Conservation (phyloP, 148 eudicot genomes). For the Fagopyrum esculentum region DNA sequence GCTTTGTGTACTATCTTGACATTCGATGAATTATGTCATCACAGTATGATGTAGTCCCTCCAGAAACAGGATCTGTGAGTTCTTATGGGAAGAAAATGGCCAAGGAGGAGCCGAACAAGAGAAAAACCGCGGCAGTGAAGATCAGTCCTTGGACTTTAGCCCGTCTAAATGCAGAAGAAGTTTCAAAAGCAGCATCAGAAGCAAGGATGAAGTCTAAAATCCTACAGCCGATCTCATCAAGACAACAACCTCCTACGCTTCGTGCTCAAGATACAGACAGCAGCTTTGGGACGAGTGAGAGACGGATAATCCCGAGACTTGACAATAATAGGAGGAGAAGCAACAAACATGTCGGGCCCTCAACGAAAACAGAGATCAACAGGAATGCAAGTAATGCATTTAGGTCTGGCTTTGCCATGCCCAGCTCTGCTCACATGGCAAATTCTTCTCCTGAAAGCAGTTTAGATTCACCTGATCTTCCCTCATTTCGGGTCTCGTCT, state of each 20-base stretch:
- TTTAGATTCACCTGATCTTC: slow-evolving; percentile 71
- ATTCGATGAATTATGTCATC: background rate
- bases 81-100: slow-evolving; percentile 64
- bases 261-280: slow-evolving; percentile 37
- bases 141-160: slow-evolving; percentile 99
- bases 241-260: slow-evolving; percentile 5
- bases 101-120: slow-evolving; percentile 62
- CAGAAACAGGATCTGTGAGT: slow-evolving; percentile 85
- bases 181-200: slow-evolving; percentile 89
- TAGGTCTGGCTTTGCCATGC: slow-evolving; percentile 24
- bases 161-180: slow-evolving; percentile 86
- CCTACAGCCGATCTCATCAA: slow-evolving; percentile 46
- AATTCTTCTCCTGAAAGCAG: slow-evolving; percentile 89
- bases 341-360: slow-evolving; percentile 49
- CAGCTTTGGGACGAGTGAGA: slow-evolving; percentile 57
- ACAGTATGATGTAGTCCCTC: slow-evolving; percentile 91
- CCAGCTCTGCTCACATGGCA: slow-evolving; percentile 14
- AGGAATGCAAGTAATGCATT: slow-evolving; percentile 35
- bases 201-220: slow-evolving; percentile 91
- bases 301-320: slow-evolving; percentile 32
- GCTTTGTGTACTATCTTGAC: background rate
- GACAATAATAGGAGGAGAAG: slow-evolving; percentile 41
- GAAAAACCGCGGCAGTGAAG: slow-evolving; percentile 76
- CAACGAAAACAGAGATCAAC: too few species aligned
- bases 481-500: slow-evolving; percentile 57